phyloP scores from a whole-genome alignment of 2,329 filamentous ascomycete genomes.

The Colletotrichum siamense region DNA sequence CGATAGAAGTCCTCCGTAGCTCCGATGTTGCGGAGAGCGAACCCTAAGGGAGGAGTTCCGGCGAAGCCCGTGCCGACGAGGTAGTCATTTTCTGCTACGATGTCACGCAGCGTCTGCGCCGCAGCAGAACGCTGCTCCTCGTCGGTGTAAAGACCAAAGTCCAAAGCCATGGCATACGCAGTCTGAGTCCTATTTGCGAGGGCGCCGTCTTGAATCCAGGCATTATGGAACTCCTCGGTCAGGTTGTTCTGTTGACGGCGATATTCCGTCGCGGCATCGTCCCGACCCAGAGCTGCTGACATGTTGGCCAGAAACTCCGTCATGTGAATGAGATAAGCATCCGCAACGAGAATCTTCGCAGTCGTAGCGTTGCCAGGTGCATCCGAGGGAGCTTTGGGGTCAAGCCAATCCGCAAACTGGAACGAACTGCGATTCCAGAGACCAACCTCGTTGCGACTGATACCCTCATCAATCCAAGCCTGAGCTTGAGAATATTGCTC shows the following conservation, averaged over 20 bases:
- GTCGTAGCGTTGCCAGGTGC: slow-evolving; percentile 44
- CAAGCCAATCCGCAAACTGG: slow-evolving; percentile 55
- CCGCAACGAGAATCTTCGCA: slow-evolving; percentile 44
- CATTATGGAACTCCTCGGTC: slow-evolving; percentile 31
- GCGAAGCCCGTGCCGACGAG: slow-evolving; percentile 49
- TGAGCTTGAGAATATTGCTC: slow-evolving; percentile 45
- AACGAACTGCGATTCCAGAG: slow-evolving; percentile 43
- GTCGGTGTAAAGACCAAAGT: slow-evolving; percentile 38
- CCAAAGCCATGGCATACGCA: slow-evolving; percentile 40
- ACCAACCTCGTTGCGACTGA: slow-evolving; percentile 35
- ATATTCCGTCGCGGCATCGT: slow-evolving; percentile 29
- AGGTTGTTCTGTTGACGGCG: slow-evolving; percentile 23
- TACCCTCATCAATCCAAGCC: slow-evolving; percentile 43
- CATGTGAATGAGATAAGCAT: slow-evolving; percentile 52
- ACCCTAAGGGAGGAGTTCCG: slow-evolving; percentile 44
- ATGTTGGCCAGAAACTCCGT: slow-evolving; percentile 42
- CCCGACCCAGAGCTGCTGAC: slow-evolving; percentile 33
- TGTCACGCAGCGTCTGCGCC: slow-evolving; percentile 30
- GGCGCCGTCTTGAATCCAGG: slow-evolving; percentile 35
- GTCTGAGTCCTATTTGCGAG: slow-evolving; percentile 45
- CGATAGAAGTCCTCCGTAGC: slow-evolving; percentile 43
- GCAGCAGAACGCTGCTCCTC: slow-evolving; percentile 26
- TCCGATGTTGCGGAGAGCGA: slow-evolving; percentile 33
- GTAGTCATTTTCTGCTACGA: slow-evolving; percentile 37
- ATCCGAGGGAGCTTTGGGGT: slow-evolving; percentile 48